These are phyloP conservation scores for Adansonia madagascariensis DNA, from an alignment of 441 rosid genomes.

Conservation along the genomic window DNA sequence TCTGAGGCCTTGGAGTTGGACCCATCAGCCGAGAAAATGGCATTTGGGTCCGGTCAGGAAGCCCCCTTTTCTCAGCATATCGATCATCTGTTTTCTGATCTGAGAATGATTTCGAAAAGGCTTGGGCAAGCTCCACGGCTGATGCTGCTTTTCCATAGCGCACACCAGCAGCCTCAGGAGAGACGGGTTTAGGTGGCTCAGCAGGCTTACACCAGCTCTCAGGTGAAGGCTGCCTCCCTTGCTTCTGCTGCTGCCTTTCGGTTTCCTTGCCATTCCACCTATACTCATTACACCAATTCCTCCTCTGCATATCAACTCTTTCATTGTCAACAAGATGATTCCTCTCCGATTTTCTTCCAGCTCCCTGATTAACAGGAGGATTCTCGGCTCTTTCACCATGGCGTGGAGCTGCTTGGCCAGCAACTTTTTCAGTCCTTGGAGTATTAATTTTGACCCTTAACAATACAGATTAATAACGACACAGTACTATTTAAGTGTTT, in stretches of 20 bases:
- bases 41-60: slow-evolving; percentile 50
- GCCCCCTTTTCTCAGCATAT: slow-evolving; percentile 39
- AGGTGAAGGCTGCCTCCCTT: slow-evolving; percentile 75
- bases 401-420: slow-evolving; percentile 43
- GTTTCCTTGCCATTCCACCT: slow-evolving; percentile 48
- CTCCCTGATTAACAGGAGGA: slow-evolving; percentile 48
- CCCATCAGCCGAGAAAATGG: slow-evolving; percentile 74
- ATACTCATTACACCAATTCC: slow-evolving; percentile 68
- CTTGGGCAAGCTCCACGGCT: slow-evolving; percentile 78
- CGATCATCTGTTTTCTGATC: slow-evolving; percentile 52
- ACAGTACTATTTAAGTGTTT: neutral
- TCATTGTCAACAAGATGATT: slow-evolving; percentile 47
- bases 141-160: slow-evolving; percentile 77
- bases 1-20: slow-evolving; percentile 53
- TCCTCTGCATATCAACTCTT: slow-evolving; percentile 55
- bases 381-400: slow-evolving; percentile 46
- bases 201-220: slow-evolving; percentile 79
- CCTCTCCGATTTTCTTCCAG: slow-evolving; percentile 52
- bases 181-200: slow-evolving; percentile 52
- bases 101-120: slow-evolving; percentile 66
- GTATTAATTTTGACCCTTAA: slow-evolving; percentile 47
- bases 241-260: slow-evolving; percentile 50
- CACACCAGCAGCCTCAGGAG: slow-evolving; percentile 49
- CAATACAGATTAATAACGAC: neutral
- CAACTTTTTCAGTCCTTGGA: slow-evolving; percentile 49